Evolutionary conservation across 345 rosid species (phyloP).

Genomic region (Camelina neglecta): DNA sequence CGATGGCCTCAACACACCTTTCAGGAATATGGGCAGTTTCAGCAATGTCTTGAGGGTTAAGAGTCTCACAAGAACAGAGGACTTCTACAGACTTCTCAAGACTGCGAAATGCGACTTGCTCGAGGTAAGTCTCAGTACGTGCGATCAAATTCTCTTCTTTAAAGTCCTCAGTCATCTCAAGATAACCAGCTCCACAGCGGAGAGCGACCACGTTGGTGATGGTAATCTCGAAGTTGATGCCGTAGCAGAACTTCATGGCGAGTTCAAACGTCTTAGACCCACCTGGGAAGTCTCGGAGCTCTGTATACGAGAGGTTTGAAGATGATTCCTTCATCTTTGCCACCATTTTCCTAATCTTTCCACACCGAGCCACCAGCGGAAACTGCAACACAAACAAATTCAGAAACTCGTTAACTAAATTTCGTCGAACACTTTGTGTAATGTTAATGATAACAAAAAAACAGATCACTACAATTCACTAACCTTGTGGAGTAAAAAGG

Average conservation of each 20-base stretch:
- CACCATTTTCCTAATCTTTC: conserved; percentile 80
- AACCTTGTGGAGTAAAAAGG: conserved; percentile 87
- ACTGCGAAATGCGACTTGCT: conserved; percentile 64
- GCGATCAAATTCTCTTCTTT: conserved; percentile 69
- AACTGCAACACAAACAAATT: conserved; percentile 50
- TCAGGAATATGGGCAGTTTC: conserved; percentile 61
- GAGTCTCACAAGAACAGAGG: conserved; percentile 64
- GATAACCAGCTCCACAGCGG: conserved; percentile 71
- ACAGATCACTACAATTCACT: not conserved
- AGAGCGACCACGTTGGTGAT: conserved; percentile 63
- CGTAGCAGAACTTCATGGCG: conserved; percentile 91
- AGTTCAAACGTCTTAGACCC: conserved; percentile 80
- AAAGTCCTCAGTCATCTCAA: conserved; percentile 89
- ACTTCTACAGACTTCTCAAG: conserved; percentile 75
- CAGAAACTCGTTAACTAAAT: not conserved
- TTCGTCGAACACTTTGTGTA: conserved; percentile 9
- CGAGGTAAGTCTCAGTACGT: conserved; percentile 66
- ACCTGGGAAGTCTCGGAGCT: conserved; percentile 72
- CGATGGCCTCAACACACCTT: conserved; percentile 76
- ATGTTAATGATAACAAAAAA: not conserved
- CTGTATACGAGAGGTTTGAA: conserved; percentile 52
- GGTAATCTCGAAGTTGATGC: conserved; percentile 91
- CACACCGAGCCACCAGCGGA: conserved; percentile 84
- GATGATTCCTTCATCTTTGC: conserved; percentile 61
- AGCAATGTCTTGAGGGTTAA: conserved; percentile 37